Evolutionary conservation across 495 filamentous ascomycete species (phyloP).

Genomic region (Penicillium tannophilum): DNA sequence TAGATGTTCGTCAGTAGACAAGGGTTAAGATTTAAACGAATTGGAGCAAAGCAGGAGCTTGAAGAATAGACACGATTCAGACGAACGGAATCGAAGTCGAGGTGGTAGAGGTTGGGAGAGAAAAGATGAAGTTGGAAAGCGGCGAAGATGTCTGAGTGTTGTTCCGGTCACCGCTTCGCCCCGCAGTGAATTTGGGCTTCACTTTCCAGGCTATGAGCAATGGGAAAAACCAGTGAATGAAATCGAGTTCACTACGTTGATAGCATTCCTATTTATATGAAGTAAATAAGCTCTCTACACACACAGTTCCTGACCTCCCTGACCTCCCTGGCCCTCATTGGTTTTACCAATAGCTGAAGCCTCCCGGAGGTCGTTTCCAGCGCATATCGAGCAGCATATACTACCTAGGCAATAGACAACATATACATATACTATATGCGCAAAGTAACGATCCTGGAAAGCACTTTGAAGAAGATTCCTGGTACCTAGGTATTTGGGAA

Average conservation of each 20-base stretch:
- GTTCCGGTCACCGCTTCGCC: slow-evolving; percentile 27
- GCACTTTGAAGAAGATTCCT: no score
- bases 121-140: background rate
- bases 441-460: no score
- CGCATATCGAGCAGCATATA: no score
- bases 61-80: slow-evolving; percentile 2
- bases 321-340: background rate
- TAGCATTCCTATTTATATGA: background rate
- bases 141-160: slow-evolving; percentile 12
- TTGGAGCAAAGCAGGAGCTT: background rate
- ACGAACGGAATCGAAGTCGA: slow-evolving; percentile 15
- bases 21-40: background rate
- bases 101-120: slow-evolving; percentile 1
- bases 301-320: background rate
- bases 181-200: slow-evolving; percentile 14
- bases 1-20: background rate
- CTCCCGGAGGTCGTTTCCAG: background rate
- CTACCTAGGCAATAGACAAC: no score
- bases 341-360: background rate
- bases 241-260: background rate
- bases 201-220: background rate
- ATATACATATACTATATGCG: no score
- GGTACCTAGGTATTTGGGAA: no score
- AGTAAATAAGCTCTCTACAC: background rate
- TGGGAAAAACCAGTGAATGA: background rate